phyloP scores from a whole-genome alignment of 1,139 yeast species.

The Pichia sp. region DNA sequence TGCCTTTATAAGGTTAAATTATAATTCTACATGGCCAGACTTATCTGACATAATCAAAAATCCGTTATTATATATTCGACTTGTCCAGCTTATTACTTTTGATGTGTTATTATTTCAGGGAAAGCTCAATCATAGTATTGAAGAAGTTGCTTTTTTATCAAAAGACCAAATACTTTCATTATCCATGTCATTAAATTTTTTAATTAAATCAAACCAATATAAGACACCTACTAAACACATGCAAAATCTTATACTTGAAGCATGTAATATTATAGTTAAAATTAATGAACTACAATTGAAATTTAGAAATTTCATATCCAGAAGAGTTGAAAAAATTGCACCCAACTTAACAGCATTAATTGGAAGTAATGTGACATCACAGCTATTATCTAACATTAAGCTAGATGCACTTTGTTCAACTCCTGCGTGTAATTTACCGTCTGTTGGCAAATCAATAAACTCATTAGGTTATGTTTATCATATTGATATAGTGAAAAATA shows the following conservation, averaged over 20 bases:
- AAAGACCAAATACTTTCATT: constrained; percentile 67
- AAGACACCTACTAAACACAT: constrained; percentile 4
- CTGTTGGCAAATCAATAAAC: constrained; percentile 54
- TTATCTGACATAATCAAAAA: constrained; percentile 57
- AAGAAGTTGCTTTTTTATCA: constrained; percentile 39
- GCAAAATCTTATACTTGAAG: constrained; percentile 21
- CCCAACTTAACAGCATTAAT: constrained; percentile 75
- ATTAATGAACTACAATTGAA: constrained; percentile 6
- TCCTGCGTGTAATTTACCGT: constrained; percentile 80
- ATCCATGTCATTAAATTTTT: constrained; percentile 61
- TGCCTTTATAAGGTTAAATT: constrained; percentile 45
- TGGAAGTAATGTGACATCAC: constrained; percentile 71
- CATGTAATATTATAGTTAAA: constrained; percentile 29
- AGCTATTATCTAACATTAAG: constrained; percentile 69
- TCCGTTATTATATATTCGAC: constrained; percentile 57
- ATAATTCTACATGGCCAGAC: constrained; percentile 64
- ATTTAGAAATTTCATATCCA: constrained; percentile 51
- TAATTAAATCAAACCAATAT: constrained; percentile 15
- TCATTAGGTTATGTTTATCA: constrained; percentile 59
- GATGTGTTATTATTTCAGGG: constrained; percentile 14
- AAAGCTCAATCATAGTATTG: constrained; percentile 22
- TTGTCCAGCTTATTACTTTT: constrained; percentile 49
- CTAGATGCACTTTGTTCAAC: constrained; percentile 59
- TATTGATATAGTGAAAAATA: constrained; percentile 43
- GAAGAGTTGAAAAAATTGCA: constrained; percentile 53